phyloP scores from a whole-genome alignment of 164 flowering plant species.

The Annona squamosa region DNA sequence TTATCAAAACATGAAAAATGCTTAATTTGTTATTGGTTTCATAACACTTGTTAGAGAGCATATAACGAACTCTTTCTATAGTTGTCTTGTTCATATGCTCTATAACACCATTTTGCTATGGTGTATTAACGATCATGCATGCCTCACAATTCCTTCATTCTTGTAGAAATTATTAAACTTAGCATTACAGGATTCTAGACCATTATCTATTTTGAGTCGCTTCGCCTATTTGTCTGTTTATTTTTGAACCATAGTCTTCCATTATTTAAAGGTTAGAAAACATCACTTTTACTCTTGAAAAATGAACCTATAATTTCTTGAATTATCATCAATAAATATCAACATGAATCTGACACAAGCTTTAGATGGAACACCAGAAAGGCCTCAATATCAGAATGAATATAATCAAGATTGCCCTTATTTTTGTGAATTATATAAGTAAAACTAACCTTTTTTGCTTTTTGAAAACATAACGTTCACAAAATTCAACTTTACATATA shows the following conservation, averaged over 20 bases:
- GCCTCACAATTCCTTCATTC: too few species aligned
- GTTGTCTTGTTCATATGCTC: too few species aligned
- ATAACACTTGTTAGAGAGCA: too few species aligned
- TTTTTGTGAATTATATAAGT: background rate
- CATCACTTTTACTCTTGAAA: background rate
- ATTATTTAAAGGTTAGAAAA: background rate
- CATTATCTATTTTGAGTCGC: background rate
- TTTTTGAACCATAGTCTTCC: background rate
- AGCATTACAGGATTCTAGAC: background rate
- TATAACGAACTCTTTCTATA: too few species aligned
- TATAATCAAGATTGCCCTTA: constrained; percentile 7
- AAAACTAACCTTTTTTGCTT: constrained; percentile 11
- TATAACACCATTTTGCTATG: too few species aligned
- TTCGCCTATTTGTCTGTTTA: background rate
- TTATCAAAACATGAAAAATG: too few species aligned
- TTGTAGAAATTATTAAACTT: too few species aligned
- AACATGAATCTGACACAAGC: background rate
- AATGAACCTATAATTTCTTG: background rate
- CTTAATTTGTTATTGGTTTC: too few species aligned
- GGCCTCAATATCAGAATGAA: constrained; percentile 13
- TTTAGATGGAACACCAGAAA: background rate
- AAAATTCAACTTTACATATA: constrained; percentile 10
- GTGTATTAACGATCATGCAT: too few species aligned
- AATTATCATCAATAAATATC: background rate
- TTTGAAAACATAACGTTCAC: constrained; percentile 14